phyloP scores from a whole-genome alignment of 495 filamentous ascomycete genomes.

The Astrothelium subdiscretum region DNA sequence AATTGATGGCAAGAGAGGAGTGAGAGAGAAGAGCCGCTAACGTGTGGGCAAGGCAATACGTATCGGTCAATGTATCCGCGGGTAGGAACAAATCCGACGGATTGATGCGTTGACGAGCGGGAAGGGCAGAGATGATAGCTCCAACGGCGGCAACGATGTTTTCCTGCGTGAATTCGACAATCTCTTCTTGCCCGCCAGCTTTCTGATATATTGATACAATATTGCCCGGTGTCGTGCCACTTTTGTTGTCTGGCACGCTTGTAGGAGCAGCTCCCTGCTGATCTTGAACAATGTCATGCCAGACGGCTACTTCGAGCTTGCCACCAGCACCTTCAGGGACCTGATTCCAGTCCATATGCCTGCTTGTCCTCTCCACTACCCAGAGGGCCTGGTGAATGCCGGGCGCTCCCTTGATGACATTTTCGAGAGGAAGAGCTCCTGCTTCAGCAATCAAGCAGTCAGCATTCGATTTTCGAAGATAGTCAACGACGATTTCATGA shows the following conservation, averaged over 20 bases:
- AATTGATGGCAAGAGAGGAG: conserved; percentile 77
- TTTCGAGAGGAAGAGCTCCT: conserved; percentile 73
- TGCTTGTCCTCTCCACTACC: conserved; percentile 85
- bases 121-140: conserved; percentile 63
- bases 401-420: conserved; percentile 52
- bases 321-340: conserved; percentile 62
- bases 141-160: conserved; percentile 74
- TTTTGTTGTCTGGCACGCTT: conserved; percentile 36
- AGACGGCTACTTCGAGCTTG: conserved; percentile 65
- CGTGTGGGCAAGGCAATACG: conserved; percentile 68
- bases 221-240: conserved; percentile 14
- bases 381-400: conserved; percentile 72
- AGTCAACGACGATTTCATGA: conserved; percentile 49
- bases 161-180: conserved; percentile 64
- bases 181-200: conserved; percentile 41
- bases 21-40: conserved; percentile 75
- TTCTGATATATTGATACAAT: conserved; percentile 30
- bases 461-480: conserved; percentile 57
- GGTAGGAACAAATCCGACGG: conserved; percentile 77
- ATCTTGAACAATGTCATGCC: conserved; percentile 74
- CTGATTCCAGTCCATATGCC: conserved; percentile 85
- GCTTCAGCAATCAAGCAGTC: conserved; percentile 77
- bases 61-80: conserved; percentile 65
- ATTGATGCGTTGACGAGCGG: conserved; percentile 57
- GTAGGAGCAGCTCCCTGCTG: conserved; percentile 33